A percentile compares a stretch with the other conserved stretches of the same genome.
Evolutionary conservation across 192 early-diverging fungal genomes (phyloP).

Genomic region (Coemansia sp.): DNA sequence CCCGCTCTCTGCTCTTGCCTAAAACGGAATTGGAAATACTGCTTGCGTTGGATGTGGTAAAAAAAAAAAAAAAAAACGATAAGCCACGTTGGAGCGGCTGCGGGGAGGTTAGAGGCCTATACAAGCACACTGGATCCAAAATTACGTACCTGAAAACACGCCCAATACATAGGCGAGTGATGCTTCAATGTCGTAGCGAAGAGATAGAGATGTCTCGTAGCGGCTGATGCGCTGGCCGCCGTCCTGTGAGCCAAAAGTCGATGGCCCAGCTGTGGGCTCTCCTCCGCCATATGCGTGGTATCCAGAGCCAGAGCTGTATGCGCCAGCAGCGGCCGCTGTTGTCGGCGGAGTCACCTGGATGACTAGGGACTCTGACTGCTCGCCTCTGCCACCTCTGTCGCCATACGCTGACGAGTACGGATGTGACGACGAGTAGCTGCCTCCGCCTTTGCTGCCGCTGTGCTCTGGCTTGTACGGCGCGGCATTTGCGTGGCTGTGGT

Average conservation of each 20-base stretch:
- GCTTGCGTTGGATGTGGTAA: neutral
- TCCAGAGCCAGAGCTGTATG: neutral
- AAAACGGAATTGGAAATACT: neutral
- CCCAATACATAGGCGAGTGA: conserved; percentile 69
- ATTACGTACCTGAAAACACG: conserved; percentile 49
- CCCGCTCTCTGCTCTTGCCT: neutral
- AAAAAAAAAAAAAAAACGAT: neutral
- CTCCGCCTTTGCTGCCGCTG: conserved; percentile 13
- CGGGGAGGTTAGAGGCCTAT: neutral
- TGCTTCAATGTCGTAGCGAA: conserved; percentile 78
- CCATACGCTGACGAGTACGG: conserved; percentile 37
- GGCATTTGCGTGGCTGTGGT: conserved; percentile 13
- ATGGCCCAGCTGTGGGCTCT: conserved; percentile 46
- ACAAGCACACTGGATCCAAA: neutral
- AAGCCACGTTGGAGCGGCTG: neutral
- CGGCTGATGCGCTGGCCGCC: conserved; percentile 72
- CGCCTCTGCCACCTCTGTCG: neutral
- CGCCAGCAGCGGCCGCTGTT: conserved; percentile 3
- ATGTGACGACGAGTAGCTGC: conserved; percentile 28
- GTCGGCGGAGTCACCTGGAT: conserved; percentile 23
- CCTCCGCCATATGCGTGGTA: conserved; percentile 17
- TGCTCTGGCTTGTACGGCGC: conserved; percentile 13
- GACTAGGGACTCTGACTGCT: conserved; percentile 23
- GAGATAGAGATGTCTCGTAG: conserved; percentile 72
- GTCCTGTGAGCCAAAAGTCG: conserved; percentile 53